Percentiles rank a stretch among this genome's conserved stretches.
Evolutionary conservation across 768 basidiomycete genomes (phyloP).

Genomic region (Boletus edulis): DNA sequence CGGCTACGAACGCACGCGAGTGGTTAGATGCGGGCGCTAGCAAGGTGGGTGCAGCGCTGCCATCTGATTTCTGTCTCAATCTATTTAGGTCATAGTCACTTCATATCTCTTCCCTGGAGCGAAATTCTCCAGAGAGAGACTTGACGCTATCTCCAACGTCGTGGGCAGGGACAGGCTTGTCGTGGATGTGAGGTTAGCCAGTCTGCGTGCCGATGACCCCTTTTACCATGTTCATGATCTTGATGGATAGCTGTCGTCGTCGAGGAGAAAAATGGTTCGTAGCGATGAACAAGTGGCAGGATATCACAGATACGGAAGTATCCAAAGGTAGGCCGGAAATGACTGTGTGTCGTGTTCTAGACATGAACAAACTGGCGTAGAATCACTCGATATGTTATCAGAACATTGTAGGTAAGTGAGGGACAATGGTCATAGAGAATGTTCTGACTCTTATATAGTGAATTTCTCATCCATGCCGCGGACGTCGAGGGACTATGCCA

Average conservation of each 20-base stretch:
- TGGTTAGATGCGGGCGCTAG: slow-evolving; percentile 91
- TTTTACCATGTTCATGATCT: neutral
- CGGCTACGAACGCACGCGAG: slow-evolving; percentile 67
- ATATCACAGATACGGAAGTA: slow-evolving; percentile 92
- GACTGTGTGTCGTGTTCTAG: neutral
- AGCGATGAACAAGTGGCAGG: slow-evolving; percentile 99
- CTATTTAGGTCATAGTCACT: slow-evolving; percentile 87
- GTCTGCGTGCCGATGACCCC: neutral
- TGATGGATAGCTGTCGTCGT: slow-evolving; percentile 68
- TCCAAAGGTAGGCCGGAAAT: slow-evolving; percentile 56
- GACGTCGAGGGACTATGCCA: slow-evolving; percentile 97
- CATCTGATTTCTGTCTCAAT: slow-evolving; percentile 6
- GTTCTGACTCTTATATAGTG: slow-evolving; percentile 47
- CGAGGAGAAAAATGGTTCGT: slow-evolving; percentile 81
- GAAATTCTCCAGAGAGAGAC: slow-evolving; percentile 71
- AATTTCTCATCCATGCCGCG: slow-evolving; percentile 96
- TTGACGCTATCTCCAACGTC: slow-evolving; percentile 55
- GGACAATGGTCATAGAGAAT: neutral
- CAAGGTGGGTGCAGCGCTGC: slow-evolving; percentile 54
- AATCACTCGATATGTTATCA: slow-evolving; percentile 72
- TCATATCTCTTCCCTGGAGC: slow-evolving; percentile 90
- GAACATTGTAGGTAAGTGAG: slow-evolving; percentile 71
- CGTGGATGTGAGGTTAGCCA: slow-evolving; percentile 84
- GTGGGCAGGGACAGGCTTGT: slow-evolving; percentile 88
- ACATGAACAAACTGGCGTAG: slow-evolving; percentile 38